Conservation (phyloP, 352 stramenopile genomes). For the Heterotrichella gracilis region DNA sequence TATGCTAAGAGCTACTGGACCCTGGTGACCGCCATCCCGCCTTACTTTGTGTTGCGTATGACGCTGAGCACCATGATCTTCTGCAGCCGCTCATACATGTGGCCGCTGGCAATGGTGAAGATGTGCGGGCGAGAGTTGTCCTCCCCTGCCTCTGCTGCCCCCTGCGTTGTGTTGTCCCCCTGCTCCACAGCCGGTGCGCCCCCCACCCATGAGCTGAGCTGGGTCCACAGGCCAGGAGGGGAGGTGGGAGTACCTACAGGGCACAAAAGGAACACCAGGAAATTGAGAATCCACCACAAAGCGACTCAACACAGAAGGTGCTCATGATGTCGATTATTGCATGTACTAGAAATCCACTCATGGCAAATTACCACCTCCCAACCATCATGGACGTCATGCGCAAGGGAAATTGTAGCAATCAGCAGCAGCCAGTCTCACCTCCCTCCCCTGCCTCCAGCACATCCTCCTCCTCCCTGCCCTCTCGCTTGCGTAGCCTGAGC, state of each 20-base stretch:
- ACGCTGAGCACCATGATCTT: slow-evolving; percentile 99
- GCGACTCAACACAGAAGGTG: too few species aligned
- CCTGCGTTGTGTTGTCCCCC: not conserved
- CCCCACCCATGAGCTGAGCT: not conserved
- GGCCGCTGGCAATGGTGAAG: slow-evolving; percentile 78
- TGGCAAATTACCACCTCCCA: too few species aligned
- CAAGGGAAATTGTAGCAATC: too few species aligned
- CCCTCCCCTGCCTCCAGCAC: slow-evolving; percentile 13
- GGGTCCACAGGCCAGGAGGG: not conserved
- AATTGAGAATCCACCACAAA: too few species aligned
- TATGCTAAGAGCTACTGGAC: too few species aligned
- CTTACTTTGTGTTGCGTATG: too few species aligned
- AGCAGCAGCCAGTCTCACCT: slow-evolving; percentile 12
- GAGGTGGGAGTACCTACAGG: not conserved
- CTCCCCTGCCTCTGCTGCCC: slow-evolving; percentile 12
- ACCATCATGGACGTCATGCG: too few species aligned
- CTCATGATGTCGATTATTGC: too few species aligned
- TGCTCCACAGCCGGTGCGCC: not conserved
- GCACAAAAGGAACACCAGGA: not conserved
- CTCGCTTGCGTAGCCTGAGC: too few species aligned
- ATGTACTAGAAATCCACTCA: too few species aligned
- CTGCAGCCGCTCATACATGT: slow-evolving; percentile 91
- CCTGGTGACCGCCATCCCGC: too few species aligned
- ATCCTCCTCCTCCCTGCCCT: slow-evolving; percentile 12
- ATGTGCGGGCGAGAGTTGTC: slow-evolving; percentile 90